Percentiles rank a stretch among this genome's conserved stretches.
These are phyloP conservation scores for Fusarium nisikadoi DNA, from an alignment of 2,329 filamentous ascomycete genomes.

Conservation along the genomic window DNA sequence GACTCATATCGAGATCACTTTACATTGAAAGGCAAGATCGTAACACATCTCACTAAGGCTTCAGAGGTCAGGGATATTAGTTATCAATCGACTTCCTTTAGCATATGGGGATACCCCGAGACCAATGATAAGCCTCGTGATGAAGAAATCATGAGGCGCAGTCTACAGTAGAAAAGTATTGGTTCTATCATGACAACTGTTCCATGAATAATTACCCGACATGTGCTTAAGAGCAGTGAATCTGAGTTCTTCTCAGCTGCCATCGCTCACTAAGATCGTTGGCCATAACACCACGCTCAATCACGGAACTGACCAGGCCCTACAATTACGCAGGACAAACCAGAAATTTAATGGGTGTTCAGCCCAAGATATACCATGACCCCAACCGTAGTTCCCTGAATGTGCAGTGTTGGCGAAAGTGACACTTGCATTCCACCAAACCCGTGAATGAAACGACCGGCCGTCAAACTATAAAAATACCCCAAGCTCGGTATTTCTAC, in stretches of 20 bases:
- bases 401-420: rapidly evolving
- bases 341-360: background rate
- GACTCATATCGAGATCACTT: rapidly evolving
- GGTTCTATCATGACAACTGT: rapidly evolving
- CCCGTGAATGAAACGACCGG: background rate
- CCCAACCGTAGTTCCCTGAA: too few relatives aligned
- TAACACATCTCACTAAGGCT: background rate
- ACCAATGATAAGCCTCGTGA: rapidly evolving
- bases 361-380: rapidly evolving
- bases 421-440: rapidly evolving
- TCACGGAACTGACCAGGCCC: rapidly evolving
- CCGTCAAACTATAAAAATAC: background rate
- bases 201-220: rapidly evolving
- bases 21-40: rapidly evolving
- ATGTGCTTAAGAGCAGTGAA: too few relatives aligned
- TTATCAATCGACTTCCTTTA: background rate
- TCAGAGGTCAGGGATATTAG: background rate
- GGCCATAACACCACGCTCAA: background rate
- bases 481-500: rapidly evolving
- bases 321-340: rapidly evolving
- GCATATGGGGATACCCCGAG: rapidly evolving
- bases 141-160: too few relatives aligned
- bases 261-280: rapidly evolving
- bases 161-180: rapidly evolving
- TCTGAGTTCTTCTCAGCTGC: rapidly evolving